Evolutionary conservation across 768 basidiomycete species (phyloP), one percentile per base, ranked within the genome.

Genomic region (Boletus sensibilis): DNA sequence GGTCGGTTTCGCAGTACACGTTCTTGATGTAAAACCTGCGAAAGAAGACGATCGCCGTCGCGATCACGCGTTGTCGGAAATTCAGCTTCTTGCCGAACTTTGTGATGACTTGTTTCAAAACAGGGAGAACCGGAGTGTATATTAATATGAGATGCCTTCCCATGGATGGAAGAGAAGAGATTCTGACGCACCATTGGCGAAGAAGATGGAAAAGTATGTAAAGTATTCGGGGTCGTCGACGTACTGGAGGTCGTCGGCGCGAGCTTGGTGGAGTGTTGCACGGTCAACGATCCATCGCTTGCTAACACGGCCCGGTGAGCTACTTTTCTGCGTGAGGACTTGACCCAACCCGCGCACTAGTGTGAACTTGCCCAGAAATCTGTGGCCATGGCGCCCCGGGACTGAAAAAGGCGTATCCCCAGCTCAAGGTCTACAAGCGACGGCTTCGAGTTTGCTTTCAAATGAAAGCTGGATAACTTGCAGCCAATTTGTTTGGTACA

Each of bases 1-100:
- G 94, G 61, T 98, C 97, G 0, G 96, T 98, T 69, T 97, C 94
- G 76, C 91, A 94, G 68, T 94, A 96, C 9, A 86, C 81, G 69
- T 96, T 98, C 76, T 96, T 96, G 64, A 96, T 76, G 72, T 98
- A 99, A 74, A 98, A 98, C n/a, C 97, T 79, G 37, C 91, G 85
- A 73, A 98, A 97, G 75, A 93, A 98, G 39, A 98, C 88, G 46
- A 88, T 93, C 23, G 96, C 94, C 1, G 94, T 98, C 4, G 96
- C 93, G 53, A 94, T 90, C 4, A 91, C 92, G 41, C 94, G 83
- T 72, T 98, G 97, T 29, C 94, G 84, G 12, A 98, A 78, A 40
- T 77, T 76, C 39, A 95, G 79, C 59, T 88, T 88, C 75, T 90
- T 92, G 23, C 92, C 92, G 1, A 98, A 81, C 69, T 90, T 92